Percentiles rank a stretch among this genome's conserved stretches.
phyloP scores from a whole-genome alignment of 2,329 filamentous ascomycete genomes.

The Diplodia mutila region DNA sequence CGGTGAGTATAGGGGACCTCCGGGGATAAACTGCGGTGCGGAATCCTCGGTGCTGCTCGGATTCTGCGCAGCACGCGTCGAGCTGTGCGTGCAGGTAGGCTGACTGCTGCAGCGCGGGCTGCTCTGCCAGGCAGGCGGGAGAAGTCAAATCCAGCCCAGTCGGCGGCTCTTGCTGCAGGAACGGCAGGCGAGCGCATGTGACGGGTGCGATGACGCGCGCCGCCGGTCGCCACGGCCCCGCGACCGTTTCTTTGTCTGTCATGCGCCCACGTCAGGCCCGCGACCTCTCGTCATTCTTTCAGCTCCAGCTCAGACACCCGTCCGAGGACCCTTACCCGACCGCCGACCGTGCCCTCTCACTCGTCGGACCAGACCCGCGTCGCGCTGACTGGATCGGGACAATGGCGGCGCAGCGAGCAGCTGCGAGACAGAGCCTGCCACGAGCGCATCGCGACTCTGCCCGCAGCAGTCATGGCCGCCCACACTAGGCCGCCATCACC shows the following conservation, averaged over 20 bases:
- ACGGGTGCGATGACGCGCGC: slow-evolving; percentile 7
- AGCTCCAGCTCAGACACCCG: neutral
- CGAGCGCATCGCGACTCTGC: slow-evolving; percentile 21
- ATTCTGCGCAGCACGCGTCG: neutral
- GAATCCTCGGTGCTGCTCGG: neutral
- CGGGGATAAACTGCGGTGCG: neutral
- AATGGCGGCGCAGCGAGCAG: slow-evolving; percentile 7
- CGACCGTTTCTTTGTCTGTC: slow-evolving; percentile 16
- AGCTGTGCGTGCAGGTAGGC: neutral
- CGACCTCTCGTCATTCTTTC: slow-evolving; percentile 15
- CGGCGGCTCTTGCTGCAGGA: slow-evolving; percentile 19
- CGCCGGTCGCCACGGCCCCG: neutral
- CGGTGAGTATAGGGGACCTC: slow-evolving; percentile 9
- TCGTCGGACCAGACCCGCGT: neutral
- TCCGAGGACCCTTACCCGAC: neutral
- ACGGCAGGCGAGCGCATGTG: slow-evolving; percentile 7
- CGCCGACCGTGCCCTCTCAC: slow-evolving; percentile 4
- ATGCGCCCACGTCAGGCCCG: slow-evolving; percentile 21
- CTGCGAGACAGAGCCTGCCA: slow-evolving; percentile 20
- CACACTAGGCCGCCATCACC: slow-evolving; percentile 5
- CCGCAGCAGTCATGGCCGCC: slow-evolving; percentile 3
- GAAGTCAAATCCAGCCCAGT: neutral
- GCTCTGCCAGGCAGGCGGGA: neutral
- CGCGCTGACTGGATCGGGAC: slow-evolving; percentile 12
- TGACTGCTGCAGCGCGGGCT: neutral